A percentile compares a stretch with the other conserved stretches of the same genome.
These are phyloP conservation scores for Aureobasidium sp. DNA, from an alignment of 2,329 filamentous ascomycete genomes.

Conservation along the genomic window DNA sequence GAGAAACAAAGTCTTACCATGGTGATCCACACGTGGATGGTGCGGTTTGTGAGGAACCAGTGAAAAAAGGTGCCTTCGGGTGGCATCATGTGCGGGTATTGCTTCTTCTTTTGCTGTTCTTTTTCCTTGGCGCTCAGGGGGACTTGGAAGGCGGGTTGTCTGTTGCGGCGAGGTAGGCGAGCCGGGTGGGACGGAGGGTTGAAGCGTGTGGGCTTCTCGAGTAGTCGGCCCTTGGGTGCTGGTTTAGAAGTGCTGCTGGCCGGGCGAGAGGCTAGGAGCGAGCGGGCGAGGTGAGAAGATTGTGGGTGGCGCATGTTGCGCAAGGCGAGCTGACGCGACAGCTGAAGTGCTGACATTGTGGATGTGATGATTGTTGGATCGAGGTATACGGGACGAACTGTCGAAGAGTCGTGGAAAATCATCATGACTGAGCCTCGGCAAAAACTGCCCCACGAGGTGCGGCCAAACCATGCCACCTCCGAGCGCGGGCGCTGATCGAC, in stretches of 20 bases:
- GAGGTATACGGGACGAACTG: not conserved
- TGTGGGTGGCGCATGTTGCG: not conserved
- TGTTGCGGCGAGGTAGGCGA: slow-evolving; percentile 52
- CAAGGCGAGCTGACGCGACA: not conserved
- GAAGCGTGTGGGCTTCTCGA: slow-evolving; percentile 85
- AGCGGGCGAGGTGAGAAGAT: not conserved
- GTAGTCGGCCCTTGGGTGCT: slow-evolving; percentile 55
- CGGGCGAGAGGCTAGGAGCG: not conserved
- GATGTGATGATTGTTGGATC: not conserved
- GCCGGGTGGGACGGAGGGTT: slow-evolving; percentile 84
- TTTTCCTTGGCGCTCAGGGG: slow-evolving; percentile 67
- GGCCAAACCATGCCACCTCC: slow-evolving; percentile 7
- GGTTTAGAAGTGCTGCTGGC: slow-evolving; percentile 19
- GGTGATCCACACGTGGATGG: slow-evolving; percentile 75
- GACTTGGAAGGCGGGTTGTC: slow-evolving; percentile 38
- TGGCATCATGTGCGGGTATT: slow-evolving; percentile 87
- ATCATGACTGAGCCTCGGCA: slow-evolving; percentile 2
- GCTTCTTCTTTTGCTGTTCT: slow-evolving; percentile 57
- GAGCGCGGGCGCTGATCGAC: not conserved
- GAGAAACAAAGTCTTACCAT: slow-evolving; percentile 52
- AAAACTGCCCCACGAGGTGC: slow-evolving; percentile 1
- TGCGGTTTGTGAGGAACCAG: slow-evolving; percentile 72
- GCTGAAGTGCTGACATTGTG: slow-evolving; percentile 4
- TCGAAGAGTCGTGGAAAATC: not conserved
- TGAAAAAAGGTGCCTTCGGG: slow-evolving; percentile 73